Evolutionary conservation across 208 protist species (phyloP).

Genomic region (Novymonas esmeraldas): DNA sequence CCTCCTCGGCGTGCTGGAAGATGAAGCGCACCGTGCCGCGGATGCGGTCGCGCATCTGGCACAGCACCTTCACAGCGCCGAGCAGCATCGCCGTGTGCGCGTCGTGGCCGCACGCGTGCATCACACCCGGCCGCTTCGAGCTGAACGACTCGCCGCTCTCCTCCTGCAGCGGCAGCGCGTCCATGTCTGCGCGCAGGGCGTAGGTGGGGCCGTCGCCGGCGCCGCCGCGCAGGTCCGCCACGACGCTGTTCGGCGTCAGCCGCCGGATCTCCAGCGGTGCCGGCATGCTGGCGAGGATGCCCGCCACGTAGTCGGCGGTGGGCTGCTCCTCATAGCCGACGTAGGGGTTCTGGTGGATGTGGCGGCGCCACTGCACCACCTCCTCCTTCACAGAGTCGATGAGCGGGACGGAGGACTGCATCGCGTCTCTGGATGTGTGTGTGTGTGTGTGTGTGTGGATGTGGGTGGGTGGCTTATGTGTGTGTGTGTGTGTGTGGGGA

Average conservation of each 20-base stretch:
- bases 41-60: constrained; percentile 50
- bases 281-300: constrained; percentile 49
- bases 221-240: constrained; percentile 65
- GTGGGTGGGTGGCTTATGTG: too few relatives aligned
- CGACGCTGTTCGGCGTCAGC: constrained; percentile 54
- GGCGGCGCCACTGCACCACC: constrained; percentile 68
- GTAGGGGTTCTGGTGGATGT: constrained; percentile 73
- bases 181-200: constrained; percentile 73
- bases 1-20: constrained; percentile 83
- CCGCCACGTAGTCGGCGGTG: constrained; percentile 76
- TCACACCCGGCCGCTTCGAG: constrained; percentile 53
- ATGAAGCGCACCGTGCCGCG: constrained; percentile 75
- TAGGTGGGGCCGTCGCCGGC: constrained; percentile 55
- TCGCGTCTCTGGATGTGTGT: too few relatives aligned
- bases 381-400: constrained; percentile 48
- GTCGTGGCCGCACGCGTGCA: constrained; percentile 81
- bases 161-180: constrained; percentile 74
- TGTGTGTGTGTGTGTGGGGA: too few relatives aligned
- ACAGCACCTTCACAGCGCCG: constrained; percentile 63
- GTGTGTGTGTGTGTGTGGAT: too few relatives aligned
- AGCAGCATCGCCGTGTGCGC: constrained; percentile 74
- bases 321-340: constrained; percentile 67
- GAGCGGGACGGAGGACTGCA: constrained; percentile 12
- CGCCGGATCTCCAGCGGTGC: constrained; percentile 50
- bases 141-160: constrained; percentile 53